Conservation (phyloP, 169 alveolate species). For the Babesia gibsoni region DNA sequence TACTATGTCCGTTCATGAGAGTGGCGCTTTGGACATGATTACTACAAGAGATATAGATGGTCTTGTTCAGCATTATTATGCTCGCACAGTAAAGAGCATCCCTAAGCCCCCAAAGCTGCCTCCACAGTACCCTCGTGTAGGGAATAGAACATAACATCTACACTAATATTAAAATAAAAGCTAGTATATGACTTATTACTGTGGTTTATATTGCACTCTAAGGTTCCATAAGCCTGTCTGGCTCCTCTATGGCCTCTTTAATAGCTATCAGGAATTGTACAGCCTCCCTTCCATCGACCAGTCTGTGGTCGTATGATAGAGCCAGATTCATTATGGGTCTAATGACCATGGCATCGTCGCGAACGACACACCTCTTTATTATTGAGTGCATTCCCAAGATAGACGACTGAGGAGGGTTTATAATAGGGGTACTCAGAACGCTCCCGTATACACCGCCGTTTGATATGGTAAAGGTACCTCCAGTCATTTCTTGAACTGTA, state of each 20-base stretch:
- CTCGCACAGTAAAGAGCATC: conserved; percentile 29
- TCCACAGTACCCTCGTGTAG: conserved; percentile 35
- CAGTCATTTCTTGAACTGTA: conserved; percentile 91
- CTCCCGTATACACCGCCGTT: conserved; percentile 96
- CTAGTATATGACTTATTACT: neutral
- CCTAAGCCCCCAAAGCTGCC: conserved; percentile 57
- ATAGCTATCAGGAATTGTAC: conserved; percentile 91
- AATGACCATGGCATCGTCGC: conserved; percentile 88
- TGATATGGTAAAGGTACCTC: conserved; percentile 95
- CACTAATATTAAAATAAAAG: neutral
- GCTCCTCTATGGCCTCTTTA: conserved; percentile 90
- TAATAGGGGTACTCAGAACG: conserved; percentile 93
- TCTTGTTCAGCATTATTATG: conserved; percentile 26
- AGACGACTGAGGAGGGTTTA: conserved; percentile 93
- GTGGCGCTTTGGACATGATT: conserved; percentile 26
- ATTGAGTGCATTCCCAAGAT: conserved; percentile 94
- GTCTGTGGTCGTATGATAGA: conserved; percentile 95
- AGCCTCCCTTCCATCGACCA: conserved; percentile 97
- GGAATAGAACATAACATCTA: neutral
- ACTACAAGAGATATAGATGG: conserved; percentile 17
- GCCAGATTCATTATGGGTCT: conserved; percentile 95
- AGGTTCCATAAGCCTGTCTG: conserved; percentile 69
- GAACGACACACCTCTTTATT: conserved; percentile 89
- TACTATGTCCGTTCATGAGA: conserved; percentile 41
- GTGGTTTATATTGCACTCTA: neutral